Evolutionary conservation across 2,329 filamentous ascomycete genomes (phyloP).

Genomic region (Calonectria ilicicola): DNA sequence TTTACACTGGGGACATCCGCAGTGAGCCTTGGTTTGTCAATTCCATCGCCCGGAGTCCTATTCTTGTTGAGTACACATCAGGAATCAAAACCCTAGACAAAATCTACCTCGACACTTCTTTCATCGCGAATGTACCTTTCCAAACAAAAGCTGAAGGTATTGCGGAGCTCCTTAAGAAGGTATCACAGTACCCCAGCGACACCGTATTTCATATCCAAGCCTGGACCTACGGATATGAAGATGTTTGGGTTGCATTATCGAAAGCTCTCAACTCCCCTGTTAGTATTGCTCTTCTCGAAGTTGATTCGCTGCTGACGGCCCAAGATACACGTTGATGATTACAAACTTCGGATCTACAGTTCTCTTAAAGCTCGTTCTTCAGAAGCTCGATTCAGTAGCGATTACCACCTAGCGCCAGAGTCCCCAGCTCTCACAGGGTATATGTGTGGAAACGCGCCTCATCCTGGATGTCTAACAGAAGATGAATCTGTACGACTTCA

Average conservation of each 20-base stretch:
- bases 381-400: conserved; percentile 52
- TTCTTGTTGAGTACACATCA: conserved; percentile 78
- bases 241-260: conserved; percentile 88
- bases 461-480: conserved; percentile 78
- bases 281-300: conserved; percentile 16
- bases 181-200: conserved; percentile 75
- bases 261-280: conserved; percentile 75
- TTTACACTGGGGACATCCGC: conserved; percentile 92
- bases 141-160: conserved; percentile 80
- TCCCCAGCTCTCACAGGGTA: conserved; percentile 79
- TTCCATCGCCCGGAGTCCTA: conserved; percentile 76
- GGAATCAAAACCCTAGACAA: conserved; percentile 78
- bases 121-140: conserved; percentile 61
- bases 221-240: conserved; percentile 93
- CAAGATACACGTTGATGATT: conserved; percentile 84
- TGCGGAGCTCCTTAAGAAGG: conserved; percentile 76
- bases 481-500: conserved; percentile 76
- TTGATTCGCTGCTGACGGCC: not conserved
- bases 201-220: conserved; percentile 87
- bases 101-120: conserved; percentile 92
- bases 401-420: conserved; percentile 64
- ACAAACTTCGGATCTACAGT: conserved; percentile 80
- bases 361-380: conserved; percentile 65
- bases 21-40: conserved; percentile 90
- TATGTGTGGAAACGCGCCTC: conserved; percentile 76